Percentiles rank a stretch among this genome's conserved stretches.
phyloP scores from a whole-genome alignment of 768 basidiomycete genomes.

The Serendipita sp. region DNA sequence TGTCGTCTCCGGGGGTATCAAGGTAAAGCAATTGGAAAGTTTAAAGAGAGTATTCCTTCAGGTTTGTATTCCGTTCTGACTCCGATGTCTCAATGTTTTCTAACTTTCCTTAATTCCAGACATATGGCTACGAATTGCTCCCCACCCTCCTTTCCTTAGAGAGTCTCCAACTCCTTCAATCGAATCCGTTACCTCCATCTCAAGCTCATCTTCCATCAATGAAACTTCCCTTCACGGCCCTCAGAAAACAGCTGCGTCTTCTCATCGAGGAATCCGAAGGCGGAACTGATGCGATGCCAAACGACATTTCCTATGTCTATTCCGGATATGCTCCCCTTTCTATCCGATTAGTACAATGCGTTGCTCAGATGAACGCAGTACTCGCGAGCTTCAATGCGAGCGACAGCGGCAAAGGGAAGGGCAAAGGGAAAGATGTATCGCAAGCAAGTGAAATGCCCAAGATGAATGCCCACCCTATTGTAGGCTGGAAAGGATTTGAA shows the following conservation, averaged over 20 bases:
- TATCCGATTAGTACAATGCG: slow-evolving; percentile 80
- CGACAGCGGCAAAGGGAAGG: slow-evolving; percentile 23
- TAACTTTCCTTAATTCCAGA: slow-evolving; percentile 25
- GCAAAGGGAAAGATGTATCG: slow-evolving; percentile 18
- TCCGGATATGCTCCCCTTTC: slow-evolving; percentile 94
- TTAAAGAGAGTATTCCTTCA: slow-evolving; percentile 88
- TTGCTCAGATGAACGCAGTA: slow-evolving; percentile 81
- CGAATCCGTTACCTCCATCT: slow-evolving; percentile 47
- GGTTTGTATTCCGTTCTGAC: slow-evolving; percentile 18
- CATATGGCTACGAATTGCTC: slow-evolving; percentile 44
- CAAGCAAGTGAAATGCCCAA: slow-evolving; percentile 23
- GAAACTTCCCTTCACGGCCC: slow-evolving; percentile 54
- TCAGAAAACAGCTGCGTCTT: slow-evolving; percentile 79
- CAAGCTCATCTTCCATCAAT: slow-evolving; percentile 23
- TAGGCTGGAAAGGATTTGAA: slow-evolving; percentile 96
- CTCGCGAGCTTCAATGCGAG: slow-evolving; percentile 20
- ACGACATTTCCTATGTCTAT: slow-evolving; percentile 91
- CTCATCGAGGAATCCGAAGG: slow-evolving; percentile 64
- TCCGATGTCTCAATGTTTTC: slow-evolving; percentile 30
- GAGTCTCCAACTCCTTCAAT: slow-evolving; percentile 31
- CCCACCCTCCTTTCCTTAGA: slow-evolving; percentile 26
- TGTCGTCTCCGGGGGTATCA: slow-evolving; percentile 72
- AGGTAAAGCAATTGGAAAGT: slow-evolving; percentile 68
- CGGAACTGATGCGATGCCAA: slow-evolving; percentile 30
- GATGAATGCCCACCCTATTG: slow-evolving; percentile 76